Percentiles rank a stretch among this genome's conserved stretches.
These are phyloP conservation scores for Ramularia endophylla DNA, from an alignment of 2,329 filamentous ascomycete species.

Conservation along the genomic window DNA sequence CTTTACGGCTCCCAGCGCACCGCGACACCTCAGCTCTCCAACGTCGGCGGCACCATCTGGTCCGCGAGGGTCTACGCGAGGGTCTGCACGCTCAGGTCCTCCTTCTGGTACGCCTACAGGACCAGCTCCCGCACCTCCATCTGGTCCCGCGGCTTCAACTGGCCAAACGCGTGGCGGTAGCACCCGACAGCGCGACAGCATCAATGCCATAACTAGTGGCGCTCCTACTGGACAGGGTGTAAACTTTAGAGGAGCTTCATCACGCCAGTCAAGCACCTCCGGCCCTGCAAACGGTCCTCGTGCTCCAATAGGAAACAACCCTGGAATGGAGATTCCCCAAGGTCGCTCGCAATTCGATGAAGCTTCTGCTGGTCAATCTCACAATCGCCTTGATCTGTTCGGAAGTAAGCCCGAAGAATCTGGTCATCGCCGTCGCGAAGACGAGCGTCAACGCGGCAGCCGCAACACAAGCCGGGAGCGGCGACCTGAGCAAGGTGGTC, in stretches of 20 bases:
- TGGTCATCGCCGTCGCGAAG: slow-evolving; percentile 19
- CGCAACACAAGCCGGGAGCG: slow-evolving; percentile 26
- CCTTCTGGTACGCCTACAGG: slow-evolving; percentile 24
- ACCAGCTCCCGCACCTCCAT: slow-evolving; percentile 26
- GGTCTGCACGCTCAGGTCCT: slow-evolving; percentile 12
- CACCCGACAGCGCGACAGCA: slow-evolving; percentile 21
- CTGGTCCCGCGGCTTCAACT: slow-evolving; percentile 24
- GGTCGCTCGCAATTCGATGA: slow-evolving; percentile 11
- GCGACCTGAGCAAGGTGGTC: slow-evolving; percentile 14
- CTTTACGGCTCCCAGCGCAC: slow-evolving; percentile 15
- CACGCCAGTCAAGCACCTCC: slow-evolving; percentile 20
- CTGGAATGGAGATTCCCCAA: slow-evolving; percentile 19
- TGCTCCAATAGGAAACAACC: slow-evolving; percentile 11
- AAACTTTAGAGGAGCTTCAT: slow-evolving; percentile 29
- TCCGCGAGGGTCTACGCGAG: slow-evolving; percentile 19
- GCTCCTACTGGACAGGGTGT: slow-evolving; percentile 20
- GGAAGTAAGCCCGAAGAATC: slow-evolving; percentile 15
- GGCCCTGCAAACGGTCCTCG: slow-evolving; percentile 10
- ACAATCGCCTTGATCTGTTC: slow-evolving; percentile 18
- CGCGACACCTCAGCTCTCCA: slow-evolving; percentile 22
- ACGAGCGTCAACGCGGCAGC: slow-evolving; percentile 22
- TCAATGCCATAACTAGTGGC: slow-evolving; percentile 20
- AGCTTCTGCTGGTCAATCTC: slow-evolving; percentile 1
- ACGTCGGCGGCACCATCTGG: slow-evolving; percentile 26
- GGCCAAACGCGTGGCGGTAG: slow-evolving; percentile 16